These are phyloP conservation scores for Trichoderma orchidacearum DNA, from an alignment of 495 filamentous ascomycete species.

Conservation along the genomic window DNA sequence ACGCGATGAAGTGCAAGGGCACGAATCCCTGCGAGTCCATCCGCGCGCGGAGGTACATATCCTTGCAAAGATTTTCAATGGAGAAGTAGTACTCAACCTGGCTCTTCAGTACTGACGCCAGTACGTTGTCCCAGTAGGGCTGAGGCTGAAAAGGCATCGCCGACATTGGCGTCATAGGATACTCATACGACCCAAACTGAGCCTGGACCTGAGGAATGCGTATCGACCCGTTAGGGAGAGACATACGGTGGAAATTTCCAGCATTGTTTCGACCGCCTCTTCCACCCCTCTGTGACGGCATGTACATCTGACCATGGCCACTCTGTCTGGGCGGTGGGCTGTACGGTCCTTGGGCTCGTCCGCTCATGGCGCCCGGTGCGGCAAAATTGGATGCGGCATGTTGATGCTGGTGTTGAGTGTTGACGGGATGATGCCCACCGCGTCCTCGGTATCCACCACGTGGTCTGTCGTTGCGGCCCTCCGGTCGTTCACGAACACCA, in stretches of 20 bases:
- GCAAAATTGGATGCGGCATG: background rate
- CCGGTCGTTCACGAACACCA: constrained; percentile 12
- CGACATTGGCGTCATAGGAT: background rate
- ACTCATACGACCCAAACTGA: constrained; percentile 2
- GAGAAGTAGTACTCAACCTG: constrained; percentile 97
- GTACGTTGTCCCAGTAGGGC: constrained; percentile 9
- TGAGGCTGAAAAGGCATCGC: constrained; percentile 2
- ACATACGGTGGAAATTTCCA: constrained; percentile 4
- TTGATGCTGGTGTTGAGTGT: constrained; percentile 2
- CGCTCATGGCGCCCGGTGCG: background rate
- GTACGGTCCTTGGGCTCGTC: background rate
- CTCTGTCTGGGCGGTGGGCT: constrained; percentile 2
- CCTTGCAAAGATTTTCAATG: constrained; percentile 90
- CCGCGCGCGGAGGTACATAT: constrained; percentile 71
- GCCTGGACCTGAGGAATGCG: constrained; percentile 1
- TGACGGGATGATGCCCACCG: constrained; percentile 10
- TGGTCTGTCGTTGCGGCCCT: constrained; percentile 21
- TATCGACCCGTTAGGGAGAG: background rate
- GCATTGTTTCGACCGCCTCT: constrained; percentile 3
- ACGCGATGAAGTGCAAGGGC: constrained; percentile 57
- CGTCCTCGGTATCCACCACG: constrained; percentile 27
- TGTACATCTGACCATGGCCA: constrained; percentile 1
- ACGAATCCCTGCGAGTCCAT: constrained; percentile 96
- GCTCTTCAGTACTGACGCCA: constrained; percentile 19
- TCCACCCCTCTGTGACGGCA: background rate